Conservation (phyloP, 192 early-diverging fungal species). For the Backusella luteola region DNA sequence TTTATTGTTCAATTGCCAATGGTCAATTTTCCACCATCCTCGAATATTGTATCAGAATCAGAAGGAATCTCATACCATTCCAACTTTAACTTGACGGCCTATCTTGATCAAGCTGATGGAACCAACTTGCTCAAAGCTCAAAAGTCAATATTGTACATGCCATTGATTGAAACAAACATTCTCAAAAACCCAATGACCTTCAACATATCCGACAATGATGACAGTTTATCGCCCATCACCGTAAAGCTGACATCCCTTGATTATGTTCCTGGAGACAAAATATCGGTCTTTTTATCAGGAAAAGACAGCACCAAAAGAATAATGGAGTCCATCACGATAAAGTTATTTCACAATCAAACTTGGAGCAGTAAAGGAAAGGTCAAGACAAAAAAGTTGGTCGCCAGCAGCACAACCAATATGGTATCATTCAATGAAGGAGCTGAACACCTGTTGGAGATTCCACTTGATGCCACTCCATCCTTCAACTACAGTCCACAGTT, state of each 20-base stretch:
- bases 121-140: background rate
- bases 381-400: background rate
- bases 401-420: background rate
- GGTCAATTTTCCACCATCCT: slow-evolving; percentile 4
- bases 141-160: background rate
- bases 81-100: background rate
- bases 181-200: background rate
- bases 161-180: background rate
- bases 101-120: background rate
- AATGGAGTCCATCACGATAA: background rate
- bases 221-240: background rate
- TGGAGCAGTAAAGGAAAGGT: background rate
- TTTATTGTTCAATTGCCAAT: slow-evolving; percentile 5
- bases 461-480: background rate
- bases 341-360: background rate
- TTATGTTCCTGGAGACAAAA: slow-evolving; percentile 10
- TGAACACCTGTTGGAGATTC: background rate
- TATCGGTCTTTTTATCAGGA: background rate
- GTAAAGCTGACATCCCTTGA: background rate
- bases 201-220: background rate
- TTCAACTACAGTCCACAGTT: background rate
- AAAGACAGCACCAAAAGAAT: background rate
- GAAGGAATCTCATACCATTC: background rate
- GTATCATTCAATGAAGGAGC: background rate
- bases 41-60: background rate